Conservation (phyloP, 768 basidiomycete species). For the Macrolepiota fuliginosa region DNA sequence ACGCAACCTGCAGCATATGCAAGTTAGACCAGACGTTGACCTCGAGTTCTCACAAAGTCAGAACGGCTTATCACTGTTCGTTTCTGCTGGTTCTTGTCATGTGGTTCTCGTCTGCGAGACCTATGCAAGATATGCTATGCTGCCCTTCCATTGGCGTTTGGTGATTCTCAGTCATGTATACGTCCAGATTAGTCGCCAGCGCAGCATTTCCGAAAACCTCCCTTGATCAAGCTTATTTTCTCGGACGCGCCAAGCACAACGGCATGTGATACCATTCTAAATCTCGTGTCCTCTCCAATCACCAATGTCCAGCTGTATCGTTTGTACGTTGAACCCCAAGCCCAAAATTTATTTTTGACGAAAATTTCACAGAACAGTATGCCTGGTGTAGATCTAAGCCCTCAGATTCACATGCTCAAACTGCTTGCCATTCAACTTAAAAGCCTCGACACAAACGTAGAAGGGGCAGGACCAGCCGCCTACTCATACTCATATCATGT, state of each 20-base stretch:
- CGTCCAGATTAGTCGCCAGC: too few relatives aligned
- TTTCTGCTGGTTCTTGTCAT: neutral
- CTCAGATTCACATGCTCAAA: slow-evolving; percentile 1
- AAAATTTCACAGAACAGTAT: slow-evolving; percentile 8
- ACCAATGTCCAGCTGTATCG: neutral
- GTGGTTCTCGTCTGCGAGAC: neutral
- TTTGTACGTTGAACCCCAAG: neutral
- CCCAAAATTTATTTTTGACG: neutral
- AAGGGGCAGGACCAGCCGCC: neutral
- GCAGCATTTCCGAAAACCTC: too few relatives aligned
- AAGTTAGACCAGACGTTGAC: neutral
- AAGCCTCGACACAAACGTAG: neutral
- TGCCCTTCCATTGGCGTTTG: neutral
- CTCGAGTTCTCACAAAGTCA: neutral
- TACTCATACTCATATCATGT: neutral
- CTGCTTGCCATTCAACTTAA: neutral
- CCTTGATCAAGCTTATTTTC: slow-evolving; percentile 3
- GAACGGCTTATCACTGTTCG: neutral
- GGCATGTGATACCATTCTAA: neutral
- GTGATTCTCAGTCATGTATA: neutral
- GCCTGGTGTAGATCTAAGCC: neutral
- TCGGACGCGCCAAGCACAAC: neutral
- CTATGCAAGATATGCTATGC: neutral
- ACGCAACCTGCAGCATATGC: neutral
- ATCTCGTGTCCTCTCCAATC: neutral